phyloP scores from a whole-genome alignment of 345 rosid species.

The Nephelium lappaceum region DNA sequence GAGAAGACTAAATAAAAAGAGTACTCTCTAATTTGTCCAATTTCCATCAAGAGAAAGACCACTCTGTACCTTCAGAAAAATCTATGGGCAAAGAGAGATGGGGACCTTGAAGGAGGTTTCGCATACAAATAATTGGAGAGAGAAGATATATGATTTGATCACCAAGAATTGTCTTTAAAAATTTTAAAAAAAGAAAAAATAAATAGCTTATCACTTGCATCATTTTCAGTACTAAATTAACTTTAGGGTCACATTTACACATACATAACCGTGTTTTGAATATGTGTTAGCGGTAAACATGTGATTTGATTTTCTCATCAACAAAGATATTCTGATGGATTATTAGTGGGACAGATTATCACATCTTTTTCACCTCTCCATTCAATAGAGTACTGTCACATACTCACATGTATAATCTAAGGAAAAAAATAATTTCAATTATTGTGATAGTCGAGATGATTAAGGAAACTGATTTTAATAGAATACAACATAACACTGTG shows the following conservation, averaged over 20 bases:
- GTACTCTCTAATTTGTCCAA: not conserved
- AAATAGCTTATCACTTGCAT: not conserved
- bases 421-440: too few species aligned
- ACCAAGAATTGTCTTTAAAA: not conserved
- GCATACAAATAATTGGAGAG: constrained; percentile 6
- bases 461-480: too few species aligned
- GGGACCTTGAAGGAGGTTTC: not conserved
- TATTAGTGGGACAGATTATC: too few species aligned
- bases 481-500: too few species aligned
- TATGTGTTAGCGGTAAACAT: too few species aligned
- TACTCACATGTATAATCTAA: too few species aligned
- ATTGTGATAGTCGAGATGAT: too few species aligned
- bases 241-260: not conserved
- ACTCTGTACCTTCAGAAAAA: not conserved
- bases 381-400: too few species aligned
- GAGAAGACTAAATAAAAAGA: not conserved
- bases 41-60: not conserved
- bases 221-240: not conserved
- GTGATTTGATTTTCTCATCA: too few species aligned
- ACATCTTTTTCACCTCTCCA: too few species aligned
- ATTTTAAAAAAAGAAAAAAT: too few species aligned
- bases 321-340: not conserved
- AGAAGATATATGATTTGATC: not conserved
- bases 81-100: not conserved
- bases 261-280: too few species aligned